A percentile compares a stretch with the other conserved stretches of the same genome.
Conservation (phyloP, 2,329 filamentous ascomycete genomes). For the Tolypocladium ovalisporum region DNA sequence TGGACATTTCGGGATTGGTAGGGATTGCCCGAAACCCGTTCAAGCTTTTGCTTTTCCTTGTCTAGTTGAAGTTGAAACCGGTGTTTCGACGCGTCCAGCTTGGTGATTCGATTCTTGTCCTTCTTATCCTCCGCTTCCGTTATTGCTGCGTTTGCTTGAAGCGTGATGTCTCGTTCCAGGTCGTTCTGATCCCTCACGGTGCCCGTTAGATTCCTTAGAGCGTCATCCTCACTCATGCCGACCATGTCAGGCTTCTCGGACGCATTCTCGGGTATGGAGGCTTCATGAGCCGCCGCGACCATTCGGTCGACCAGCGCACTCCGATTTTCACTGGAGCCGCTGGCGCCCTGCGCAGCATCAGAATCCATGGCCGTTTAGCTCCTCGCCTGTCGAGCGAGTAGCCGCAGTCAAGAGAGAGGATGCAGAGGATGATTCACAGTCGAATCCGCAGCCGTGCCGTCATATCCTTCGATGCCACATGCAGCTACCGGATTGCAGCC, state of each 20-base stretch:
- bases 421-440: background rate
- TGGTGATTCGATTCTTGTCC: slow-evolving; percentile 52
- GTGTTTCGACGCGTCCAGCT: slow-evolving; percentile 38
- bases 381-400: background rate
- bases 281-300: slow-evolving; percentile 19
- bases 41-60: slow-evolving; percentile 36
- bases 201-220: slow-evolving; percentile 52
- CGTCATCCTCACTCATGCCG: slow-evolving; percentile 44
- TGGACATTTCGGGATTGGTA: slow-evolving; percentile 46
- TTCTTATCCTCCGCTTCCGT: slow-evolving; percentile 52
- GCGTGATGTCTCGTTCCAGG: slow-evolving; percentile 73
- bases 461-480: background rate
- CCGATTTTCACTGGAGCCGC: slow-evolving; percentile 12
- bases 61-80: slow-evolving; percentile 57
- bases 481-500: background rate
- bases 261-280: background rate
- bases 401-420: background rate
- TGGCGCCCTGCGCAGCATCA: slow-evolving; percentile 8
- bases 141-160: slow-evolving; percentile 47
- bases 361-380: slow-evolving; percentile 11
- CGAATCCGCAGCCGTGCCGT: too few species aligned
- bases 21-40: slow-evolving; percentile 30
- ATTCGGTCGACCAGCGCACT: slow-evolving; percentile 16
- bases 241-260: slow-evolving; percentile 8
- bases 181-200: slow-evolving; percentile 79